phyloP scores from a whole-genome alignment of 768 basidiomycete species.

The Boletus rubroflammeus region DNA sequence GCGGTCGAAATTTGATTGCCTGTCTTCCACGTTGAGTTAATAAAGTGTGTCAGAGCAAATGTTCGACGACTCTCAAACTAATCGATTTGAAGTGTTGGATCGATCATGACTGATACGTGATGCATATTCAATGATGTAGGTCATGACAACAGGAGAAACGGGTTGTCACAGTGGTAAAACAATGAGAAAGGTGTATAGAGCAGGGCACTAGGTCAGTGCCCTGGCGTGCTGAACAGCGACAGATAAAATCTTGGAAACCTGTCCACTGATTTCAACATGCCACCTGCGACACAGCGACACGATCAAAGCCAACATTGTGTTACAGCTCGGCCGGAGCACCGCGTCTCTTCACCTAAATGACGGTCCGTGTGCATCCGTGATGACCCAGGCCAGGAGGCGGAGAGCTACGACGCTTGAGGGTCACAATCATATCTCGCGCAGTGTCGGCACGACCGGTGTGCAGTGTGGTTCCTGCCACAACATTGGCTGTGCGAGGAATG shows the following conservation, averaged over 20 bases:
- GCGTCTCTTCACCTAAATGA: slow-evolving; percentile 47
- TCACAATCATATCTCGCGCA: slow-evolving; percentile 62
- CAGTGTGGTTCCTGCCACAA: slow-evolving; percentile 46
- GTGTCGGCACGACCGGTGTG: slow-evolving; percentile 51
- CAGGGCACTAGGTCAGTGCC: not conserved
- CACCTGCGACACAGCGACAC: slow-evolving; percentile 59
- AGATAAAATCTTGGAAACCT: not conserved
- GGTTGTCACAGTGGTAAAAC: not conserved
- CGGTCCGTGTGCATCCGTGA: slow-evolving; percentile 21
- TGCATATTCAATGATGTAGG: not conserved
- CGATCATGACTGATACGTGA: not conserved
- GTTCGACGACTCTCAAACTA: not conserved
- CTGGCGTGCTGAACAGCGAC: not conserved
- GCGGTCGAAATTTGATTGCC: not conserved
- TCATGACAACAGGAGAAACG: not conserved
- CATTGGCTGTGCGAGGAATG: slow-evolving; percentile 43
- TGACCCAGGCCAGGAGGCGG: slow-evolving; percentile 20
- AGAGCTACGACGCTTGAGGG: slow-evolving; percentile 54
- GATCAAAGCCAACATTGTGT: slow-evolving; percentile 49
- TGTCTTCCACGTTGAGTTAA: not conserved
- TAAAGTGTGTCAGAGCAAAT: not conserved
- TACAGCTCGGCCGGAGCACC: slow-evolving; percentile 62
- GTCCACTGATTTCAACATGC: slow-evolving; percentile 41
- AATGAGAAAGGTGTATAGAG: not conserved
- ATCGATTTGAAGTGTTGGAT: not conserved